Conservation (phyloP, 1,284 basidiomycete genomes). For the Pulveroboletus sp. region DNA sequence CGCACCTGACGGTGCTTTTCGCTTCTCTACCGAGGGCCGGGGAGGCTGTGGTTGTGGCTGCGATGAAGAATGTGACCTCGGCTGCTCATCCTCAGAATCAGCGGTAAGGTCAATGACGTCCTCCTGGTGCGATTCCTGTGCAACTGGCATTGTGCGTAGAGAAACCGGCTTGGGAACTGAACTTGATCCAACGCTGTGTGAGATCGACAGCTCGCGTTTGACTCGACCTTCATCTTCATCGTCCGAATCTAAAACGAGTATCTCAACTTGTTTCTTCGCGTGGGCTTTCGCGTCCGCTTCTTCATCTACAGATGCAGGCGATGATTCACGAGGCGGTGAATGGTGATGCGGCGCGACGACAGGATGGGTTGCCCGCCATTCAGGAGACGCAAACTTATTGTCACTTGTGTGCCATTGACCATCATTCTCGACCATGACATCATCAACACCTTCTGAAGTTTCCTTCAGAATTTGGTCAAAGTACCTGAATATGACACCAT, state of each 20-base stretch:
- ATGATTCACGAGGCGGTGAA: constrained; percentile 39
- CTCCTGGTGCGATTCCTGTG: constrained; percentile 29
- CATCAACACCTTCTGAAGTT: constrained; percentile 81
- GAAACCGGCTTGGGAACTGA: constrained; percentile 24
- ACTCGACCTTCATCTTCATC: constrained; percentile 73
- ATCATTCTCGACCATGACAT: constrained; percentile 91
- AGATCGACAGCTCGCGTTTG: constrained; percentile 69
- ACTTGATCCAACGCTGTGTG: constrained; percentile 48
- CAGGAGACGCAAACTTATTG: constrained; percentile 74
- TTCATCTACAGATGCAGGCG: constrained; percentile 38
- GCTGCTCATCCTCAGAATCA: constrained; percentile 71
- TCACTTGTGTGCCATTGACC: constrained; percentile 95
- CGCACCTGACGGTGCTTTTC: constrained; percentile 54
- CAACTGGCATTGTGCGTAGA: constrained; percentile 20
- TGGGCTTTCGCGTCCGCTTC: constrained; percentile 47
- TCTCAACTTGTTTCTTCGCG: constrained; percentile 50
- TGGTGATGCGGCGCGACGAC: constrained; percentile 28
- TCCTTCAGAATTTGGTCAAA: constrained; percentile 80
- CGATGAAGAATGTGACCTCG: constrained; percentile 38
- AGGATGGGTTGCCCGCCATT: constrained; percentile 65
- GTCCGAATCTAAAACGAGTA: constrained; percentile 77
- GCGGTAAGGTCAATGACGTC: constrained; percentile 79
- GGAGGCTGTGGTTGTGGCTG: constrained; percentile 26
- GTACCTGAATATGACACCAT: constrained; percentile 51
- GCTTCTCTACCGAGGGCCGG: constrained; percentile 46